Conservation (phyloP, 768 basidiomycete species). For the Mycena rebaudengoi region DNA sequence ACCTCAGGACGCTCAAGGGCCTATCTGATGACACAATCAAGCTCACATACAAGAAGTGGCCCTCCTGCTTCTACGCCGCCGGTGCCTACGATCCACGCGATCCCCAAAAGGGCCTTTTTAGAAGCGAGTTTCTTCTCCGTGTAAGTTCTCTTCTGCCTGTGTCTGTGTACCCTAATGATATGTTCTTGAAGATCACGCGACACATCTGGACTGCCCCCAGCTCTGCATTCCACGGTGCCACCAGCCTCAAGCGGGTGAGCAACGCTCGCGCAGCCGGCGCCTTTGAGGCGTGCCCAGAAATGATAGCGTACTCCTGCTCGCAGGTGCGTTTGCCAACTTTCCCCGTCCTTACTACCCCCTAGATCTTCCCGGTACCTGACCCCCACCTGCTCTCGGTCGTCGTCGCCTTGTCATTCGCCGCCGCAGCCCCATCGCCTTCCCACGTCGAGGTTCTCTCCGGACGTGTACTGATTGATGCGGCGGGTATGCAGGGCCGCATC, state of each 20-base stretch:
- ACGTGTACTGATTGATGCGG: background rate
- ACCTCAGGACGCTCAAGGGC: background rate
- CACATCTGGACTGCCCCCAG: background rate
- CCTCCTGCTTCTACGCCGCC: background rate
- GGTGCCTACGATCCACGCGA: background rate
- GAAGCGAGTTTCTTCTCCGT: background rate
- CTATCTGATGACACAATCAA: background rate
- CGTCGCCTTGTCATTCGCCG: no score
- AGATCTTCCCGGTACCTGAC: no score
- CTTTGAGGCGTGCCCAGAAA: background rate
- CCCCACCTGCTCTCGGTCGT: no score
- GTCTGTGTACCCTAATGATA: background rate
- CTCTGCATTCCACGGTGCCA: background rate
- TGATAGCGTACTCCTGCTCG: background rate
- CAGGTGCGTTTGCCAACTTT: background rate
- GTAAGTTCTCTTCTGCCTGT: background rate
- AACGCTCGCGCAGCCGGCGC: background rate
- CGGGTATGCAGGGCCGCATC: background rate
- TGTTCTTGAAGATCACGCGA: background rate
- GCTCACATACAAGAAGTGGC: background rate
- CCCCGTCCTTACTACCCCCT: no score
- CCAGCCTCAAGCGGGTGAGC: background rate
- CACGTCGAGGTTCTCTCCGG: no score
- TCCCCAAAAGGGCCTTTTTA: background rate
- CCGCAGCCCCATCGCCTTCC: no score